These are phyloP conservation scores for Microsporum audouinii DNA, from an alignment of 2,329 filamentous ascomycete species.

Conservation along the genomic window DNA sequence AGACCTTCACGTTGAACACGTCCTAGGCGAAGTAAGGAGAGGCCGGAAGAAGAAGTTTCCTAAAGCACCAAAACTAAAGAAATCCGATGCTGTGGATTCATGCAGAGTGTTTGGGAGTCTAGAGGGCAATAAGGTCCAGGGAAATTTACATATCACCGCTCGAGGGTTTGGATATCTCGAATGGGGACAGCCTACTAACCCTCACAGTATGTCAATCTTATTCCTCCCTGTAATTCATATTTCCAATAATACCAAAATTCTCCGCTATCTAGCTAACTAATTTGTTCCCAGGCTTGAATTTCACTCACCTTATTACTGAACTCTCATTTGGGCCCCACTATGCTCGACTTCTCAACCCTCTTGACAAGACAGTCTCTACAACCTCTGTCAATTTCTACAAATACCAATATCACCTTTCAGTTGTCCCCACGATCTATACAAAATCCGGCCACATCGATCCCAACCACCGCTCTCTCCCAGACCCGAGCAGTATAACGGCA, in stretches of 20 bases:
- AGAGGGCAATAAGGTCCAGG: slow-evolving; percentile 92
- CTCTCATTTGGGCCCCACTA: slow-evolving; percentile 97
- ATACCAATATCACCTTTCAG: slow-evolving; percentile 93
- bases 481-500: slow-evolving; percentile 26
- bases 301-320: slow-evolving; percentile 91
- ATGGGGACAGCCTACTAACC: slow-evolving; percentile 67
- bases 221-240: neutral
- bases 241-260: neutral
- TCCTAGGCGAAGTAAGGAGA: slow-evolving; percentile 60
- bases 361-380: slow-evolving; percentile 75
- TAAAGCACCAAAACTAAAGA: slow-evolving; percentile 59
- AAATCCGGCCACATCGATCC: slow-evolving; percentile 34
- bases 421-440: slow-evolving; percentile 90
- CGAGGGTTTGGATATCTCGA: slow-evolving; percentile 90
- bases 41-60: slow-evolving; percentile 54
- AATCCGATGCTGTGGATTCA: slow-evolving; percentile 51
- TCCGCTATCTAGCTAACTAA: slow-evolving; percentile 4
- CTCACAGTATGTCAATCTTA: slow-evolving; percentile 45
- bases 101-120: slow-evolving; percentile 85
- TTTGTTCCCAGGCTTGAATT: slow-evolving; percentile 65
- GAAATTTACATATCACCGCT: slow-evolving; percentile 95
- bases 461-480: slow-evolving; percentile 27
- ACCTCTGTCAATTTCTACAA: slow-evolving; percentile 77
- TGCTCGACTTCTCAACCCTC: slow-evolving; percentile 81
- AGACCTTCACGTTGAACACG: slow-evolving; percentile 85